Evolutionary conservation across 2,329 filamentous ascomycete genomes (phyloP).

Genomic region (Fonsecaea nubica): DNA sequence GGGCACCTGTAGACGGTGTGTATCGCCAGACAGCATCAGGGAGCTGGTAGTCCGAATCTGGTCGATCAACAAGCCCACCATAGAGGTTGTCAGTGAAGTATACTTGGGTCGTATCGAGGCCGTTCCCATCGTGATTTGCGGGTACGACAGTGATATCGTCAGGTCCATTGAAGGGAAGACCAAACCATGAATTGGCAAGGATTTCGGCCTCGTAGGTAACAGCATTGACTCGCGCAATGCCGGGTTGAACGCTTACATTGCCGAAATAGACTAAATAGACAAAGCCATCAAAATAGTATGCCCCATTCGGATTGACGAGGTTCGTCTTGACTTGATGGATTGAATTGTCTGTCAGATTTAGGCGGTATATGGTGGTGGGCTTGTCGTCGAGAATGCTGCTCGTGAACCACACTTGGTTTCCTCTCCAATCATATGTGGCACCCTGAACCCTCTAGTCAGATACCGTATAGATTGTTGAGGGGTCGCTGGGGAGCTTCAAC

Average conservation of each 20-base stretch:
- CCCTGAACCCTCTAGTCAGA: neutral
- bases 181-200: neutral
- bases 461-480: neutral
- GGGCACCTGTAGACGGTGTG: neutral
- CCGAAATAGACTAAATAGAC: neutral
- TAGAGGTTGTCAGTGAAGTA: slow-evolving; percentile 1
- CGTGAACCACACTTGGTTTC: neutral
- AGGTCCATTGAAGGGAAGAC: neutral
- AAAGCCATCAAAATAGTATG: neutral
- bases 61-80: neutral
- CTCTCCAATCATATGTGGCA: neutral
- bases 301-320: neutral
- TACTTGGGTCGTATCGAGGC: neutral
- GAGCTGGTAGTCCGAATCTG: neutral
- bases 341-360: neutral
- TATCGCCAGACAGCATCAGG: neutral
- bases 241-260: neutral
- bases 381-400: neutral
- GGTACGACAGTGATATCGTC: neutral
- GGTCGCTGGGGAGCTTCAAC: neutral
- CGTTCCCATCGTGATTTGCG: neutral
- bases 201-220: neutral
- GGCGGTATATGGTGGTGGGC: neutral
- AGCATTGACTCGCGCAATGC: neutral
- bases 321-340: neutral